Conservation (phyloP, 164 flowering plant genomes). For the Saururus chinensis region DNA sequence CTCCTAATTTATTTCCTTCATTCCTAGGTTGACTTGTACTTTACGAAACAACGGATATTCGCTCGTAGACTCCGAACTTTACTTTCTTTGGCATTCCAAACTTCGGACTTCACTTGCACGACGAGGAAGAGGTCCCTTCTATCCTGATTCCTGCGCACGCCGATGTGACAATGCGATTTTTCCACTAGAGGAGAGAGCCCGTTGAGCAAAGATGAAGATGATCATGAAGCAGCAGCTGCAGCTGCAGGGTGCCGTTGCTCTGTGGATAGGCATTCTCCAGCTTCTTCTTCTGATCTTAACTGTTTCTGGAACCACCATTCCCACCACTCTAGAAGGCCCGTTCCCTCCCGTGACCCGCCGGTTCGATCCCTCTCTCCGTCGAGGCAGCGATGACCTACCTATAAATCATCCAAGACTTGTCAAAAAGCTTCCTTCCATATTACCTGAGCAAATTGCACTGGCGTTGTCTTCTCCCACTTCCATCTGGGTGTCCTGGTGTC, state of each 20-base stretch:
- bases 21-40: too few species aligned
- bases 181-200: too few species aligned
- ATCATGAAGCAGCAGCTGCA: too few species aligned
- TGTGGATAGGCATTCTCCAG: neutral
- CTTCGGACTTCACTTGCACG: too few species aligned
- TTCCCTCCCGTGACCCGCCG: conserved; percentile 56
- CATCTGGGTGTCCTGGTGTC: conserved; percentile 88
- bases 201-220: too few species aligned
- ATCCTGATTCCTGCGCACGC: too few species aligned
- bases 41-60: too few species aligned
- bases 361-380: conserved; percentile 57
- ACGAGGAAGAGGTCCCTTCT: too few species aligned
- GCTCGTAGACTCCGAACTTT: too few species aligned
- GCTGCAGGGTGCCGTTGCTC: neutral
- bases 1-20: too few species aligned
- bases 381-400: conserved; percentile 76
- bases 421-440: conserved; percentile 43
- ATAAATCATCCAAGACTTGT: conserved; percentile 56
- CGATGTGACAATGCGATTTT: too few species aligned
- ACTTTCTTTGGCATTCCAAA: too few species aligned
- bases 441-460: conserved; percentile 80
- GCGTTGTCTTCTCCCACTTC: conserved; percentile 75
- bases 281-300: conserved; percentile 3
- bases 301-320: conserved; percentile 16
- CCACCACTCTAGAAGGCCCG: conserved; percentile 83